phyloP scores from a whole-genome alignment of 177 flowering plant species.

The Vitis hybrid region DNA sequence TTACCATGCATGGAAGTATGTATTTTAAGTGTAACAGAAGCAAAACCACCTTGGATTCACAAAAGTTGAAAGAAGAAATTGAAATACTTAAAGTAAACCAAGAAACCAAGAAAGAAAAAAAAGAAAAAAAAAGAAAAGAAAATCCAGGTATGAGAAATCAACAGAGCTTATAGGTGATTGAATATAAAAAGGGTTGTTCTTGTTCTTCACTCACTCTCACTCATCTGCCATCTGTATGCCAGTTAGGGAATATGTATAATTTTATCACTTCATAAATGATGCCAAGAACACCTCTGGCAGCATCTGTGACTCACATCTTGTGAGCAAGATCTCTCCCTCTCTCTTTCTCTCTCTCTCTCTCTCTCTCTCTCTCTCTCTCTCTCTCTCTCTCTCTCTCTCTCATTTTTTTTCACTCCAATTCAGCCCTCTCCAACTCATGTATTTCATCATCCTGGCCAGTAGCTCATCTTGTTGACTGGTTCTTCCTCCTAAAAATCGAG shows the following conservation, averaged over 20 bases:
- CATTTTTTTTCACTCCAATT: too few species aligned
- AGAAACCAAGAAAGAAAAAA: constrained; percentile 1
- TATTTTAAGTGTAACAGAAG: constrained; percentile 25
- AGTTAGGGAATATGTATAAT: constrained; percentile 38
- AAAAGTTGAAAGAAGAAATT: constrained; percentile 14
- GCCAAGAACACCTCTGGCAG: constrained; percentile 52
- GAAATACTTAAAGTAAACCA: background rate
- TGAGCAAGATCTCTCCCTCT: constrained; percentile 24
- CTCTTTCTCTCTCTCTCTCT: background rate
- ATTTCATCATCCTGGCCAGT: too few species aligned
- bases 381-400: background rate
- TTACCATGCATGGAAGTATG: constrained; percentile 32
- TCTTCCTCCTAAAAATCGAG: background rate
- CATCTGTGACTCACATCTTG: constrained; percentile 33
- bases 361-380: background rate
- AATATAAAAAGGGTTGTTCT: constrained; percentile 28
- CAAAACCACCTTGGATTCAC: constrained; percentile 42
- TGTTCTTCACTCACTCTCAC: constrained; percentile 35
- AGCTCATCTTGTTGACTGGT: constrained; percentile 9
- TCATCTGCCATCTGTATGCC: constrained; percentile 47
- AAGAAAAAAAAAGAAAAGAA: background rate
- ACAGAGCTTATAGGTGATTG: background rate
- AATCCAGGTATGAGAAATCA: constrained; percentile 15
- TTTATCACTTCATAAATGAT: constrained; percentile 28
- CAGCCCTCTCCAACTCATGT: constrained; percentile 7